Evolutionary conservation across 225 moss, liverwort and hornwort species (phyloP), one percentile per base, ranked within the genome.

Genomic region (Lunularia cruciata): DNA sequence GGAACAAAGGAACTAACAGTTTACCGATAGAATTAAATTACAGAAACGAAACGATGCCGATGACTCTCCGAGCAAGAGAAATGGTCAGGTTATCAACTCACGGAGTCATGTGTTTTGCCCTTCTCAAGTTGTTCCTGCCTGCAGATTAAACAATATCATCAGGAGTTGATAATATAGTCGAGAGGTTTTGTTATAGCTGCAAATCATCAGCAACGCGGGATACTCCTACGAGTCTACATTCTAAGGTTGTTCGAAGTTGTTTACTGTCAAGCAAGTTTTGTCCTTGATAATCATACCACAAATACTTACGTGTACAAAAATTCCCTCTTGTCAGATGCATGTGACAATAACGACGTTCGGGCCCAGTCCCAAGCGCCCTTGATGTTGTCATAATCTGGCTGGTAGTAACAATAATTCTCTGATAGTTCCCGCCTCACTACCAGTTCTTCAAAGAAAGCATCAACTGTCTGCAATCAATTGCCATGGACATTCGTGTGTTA

Each of bases 361-460:
- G 98, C 98, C 98, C 98, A 98, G 49, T 78, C 77, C 93, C 93
- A 93, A 59, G 98, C 98, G 68, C 98, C 96, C n/a, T 74, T 70
- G 5, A 98, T 31, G 62, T 85, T 93, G 73, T 98, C 96, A 79
- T 98, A 98, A 73, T 90, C 89, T 39, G 96, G 87, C 74, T 98
- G 90, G 71, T 98, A 93, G 64, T 87, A 68, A 69, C 96, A 98
- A 66, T 83, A 98, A 53, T 98, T 98, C 47, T 92, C 96, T 37
- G 96, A 81, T 61, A 98, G 85, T 63, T 86, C 96, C 59, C 90
- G 87, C 60, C 96, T 86, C 55, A 92, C 76, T 34, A 98, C 83
- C 71, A 98, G 81, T 85, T 98, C 96, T 76, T 98, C 96, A 48
- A 98, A 60, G 75, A 98, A 98, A 47, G 90, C 72, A 71, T 98